Conservation (phyloP, 139 green algal species). For the Tetradesmus lagerheimii region DNA sequence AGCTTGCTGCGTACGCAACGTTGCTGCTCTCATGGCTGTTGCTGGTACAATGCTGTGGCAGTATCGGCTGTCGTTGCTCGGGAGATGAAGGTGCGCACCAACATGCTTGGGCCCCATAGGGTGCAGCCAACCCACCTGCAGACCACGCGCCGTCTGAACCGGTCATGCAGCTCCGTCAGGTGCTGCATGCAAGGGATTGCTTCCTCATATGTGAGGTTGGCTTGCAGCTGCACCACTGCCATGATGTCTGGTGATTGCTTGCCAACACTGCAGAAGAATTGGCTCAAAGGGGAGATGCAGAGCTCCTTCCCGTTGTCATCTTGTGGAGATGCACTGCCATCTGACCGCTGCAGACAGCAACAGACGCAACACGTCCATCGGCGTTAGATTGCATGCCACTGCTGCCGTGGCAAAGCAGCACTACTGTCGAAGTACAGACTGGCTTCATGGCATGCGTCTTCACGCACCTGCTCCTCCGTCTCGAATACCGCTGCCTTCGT, state of each 20-base stretch:
- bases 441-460: not conserved
- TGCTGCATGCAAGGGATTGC: not conserved
- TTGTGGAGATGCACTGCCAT: not conserved
- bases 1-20: too few species aligned
- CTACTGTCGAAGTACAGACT: not conserved
- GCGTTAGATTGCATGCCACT: not conserved
- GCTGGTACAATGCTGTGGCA: not conserved
- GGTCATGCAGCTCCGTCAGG: constrained; percentile 6
- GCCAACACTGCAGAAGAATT: not conserved
- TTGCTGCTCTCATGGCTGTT: not conserved
- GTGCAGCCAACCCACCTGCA: not conserved
- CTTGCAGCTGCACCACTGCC: constrained; percentile 5
- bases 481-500: not conserved
- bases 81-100: too few species aligned
- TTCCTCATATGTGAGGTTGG: not conserved
- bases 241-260: constrained; percentile 12
- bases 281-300: not conserved
- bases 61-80: too few species aligned
- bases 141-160: constrained; percentile 20
- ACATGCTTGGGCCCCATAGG: too few species aligned
- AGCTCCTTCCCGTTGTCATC: not conserved
- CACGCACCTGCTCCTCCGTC: not conserved
- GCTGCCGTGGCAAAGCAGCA: not conserved
- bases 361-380: not conserved
- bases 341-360: not conserved